Evolutionary conservation across 2,329 filamentous ascomycete genomes (phyloP).

Genomic region (Sporothrix protearum): DNA sequence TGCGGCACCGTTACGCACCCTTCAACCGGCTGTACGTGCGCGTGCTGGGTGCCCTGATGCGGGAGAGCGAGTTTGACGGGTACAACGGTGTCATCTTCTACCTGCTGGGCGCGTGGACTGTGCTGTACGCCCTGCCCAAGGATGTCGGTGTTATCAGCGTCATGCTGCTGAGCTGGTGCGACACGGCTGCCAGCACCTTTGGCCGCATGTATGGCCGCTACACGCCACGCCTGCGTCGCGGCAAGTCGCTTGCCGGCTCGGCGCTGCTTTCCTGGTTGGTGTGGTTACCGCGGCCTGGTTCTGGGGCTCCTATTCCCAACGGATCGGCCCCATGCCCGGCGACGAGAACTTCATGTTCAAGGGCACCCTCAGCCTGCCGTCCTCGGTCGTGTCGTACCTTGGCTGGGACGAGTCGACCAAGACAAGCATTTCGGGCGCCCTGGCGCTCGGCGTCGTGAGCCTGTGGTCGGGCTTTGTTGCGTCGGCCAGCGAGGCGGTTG

Average conservation of each 20-base stretch:
- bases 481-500: constrained; percentile 82
- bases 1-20: constrained; percentile 75
- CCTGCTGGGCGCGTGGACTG: constrained; percentile 82
- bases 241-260: constrained; percentile 89
- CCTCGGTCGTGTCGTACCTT: constrained; percentile 42
- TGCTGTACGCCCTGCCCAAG: constrained; percentile 84
- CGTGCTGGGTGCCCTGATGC: constrained; percentile 85
- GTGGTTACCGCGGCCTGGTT: constrained; percentile 79
- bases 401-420: constrained; percentile 41
- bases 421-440: constrained; percentile 62
- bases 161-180: constrained; percentile 92
- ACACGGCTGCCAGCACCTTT: constrained; percentile 93
- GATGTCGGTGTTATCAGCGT: constrained; percentile 88
- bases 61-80: constrained; percentile 87
- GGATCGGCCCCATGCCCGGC: constrained; percentile 61
- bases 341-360: constrained; percentile 79
- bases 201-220: constrained; percentile 85
- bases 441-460: constrained; percentile 77
- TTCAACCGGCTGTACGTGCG: constrained; percentile 87
- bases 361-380: constrained; percentile 69
- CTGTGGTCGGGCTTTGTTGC: constrained; percentile 85
- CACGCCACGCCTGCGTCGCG: constrained; percentile 76
- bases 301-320: constrained; percentile 80
- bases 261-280: constrained; percentile 79
- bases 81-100: constrained; percentile 99